phyloP scores from a whole-genome alignment of 2,329 filamentous ascomycete genomes.

The Chrysoporthe deuterocubensis region DNA sequence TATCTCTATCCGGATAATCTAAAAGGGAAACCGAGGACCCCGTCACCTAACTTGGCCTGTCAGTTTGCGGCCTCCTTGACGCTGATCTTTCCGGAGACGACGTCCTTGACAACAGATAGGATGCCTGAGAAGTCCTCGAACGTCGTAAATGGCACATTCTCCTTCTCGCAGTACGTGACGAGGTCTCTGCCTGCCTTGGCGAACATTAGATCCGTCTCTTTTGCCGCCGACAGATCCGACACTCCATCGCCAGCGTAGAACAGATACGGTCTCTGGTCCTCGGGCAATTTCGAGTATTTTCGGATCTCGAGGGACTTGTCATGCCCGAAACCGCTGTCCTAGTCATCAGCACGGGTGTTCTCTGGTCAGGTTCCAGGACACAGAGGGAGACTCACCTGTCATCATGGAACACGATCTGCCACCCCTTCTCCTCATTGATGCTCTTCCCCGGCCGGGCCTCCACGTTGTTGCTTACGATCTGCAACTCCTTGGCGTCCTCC shows the following conservation, averaged over 20 bases:
- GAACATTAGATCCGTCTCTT: slow-evolving; percentile 91
- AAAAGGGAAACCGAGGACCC: not conserved
- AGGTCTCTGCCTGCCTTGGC: slow-evolving; percentile 91
- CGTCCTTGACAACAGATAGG: slow-evolving; percentile 73
- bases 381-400: slow-evolving; percentile 62
- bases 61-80: slow-evolving; percentile 69
- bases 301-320: slow-evolving; percentile 94
- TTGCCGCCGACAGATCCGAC: slow-evolving; percentile 87
- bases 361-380: not conserved
- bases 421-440: slow-evolving; percentile 80
- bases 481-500: slow-evolving; percentile 74
- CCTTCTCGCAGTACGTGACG: slow-evolving; percentile 81
- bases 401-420: slow-evolving; percentile 88
- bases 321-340: slow-evolving; percentile 78
- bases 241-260: slow-evolving; percentile 97
- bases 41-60: slow-evolving; percentile 15
- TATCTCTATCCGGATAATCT: slow-evolving; percentile 5
- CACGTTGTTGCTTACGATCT: slow-evolving; percentile 90
- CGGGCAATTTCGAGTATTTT: slow-evolving; percentile 77
- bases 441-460: slow-evolving; percentile 64
- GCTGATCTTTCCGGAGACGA: slow-evolving; percentile 72
- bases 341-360: not conserved
- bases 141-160: slow-evolving; percentile 84
- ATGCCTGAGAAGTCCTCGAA: slow-evolving; percentile 87
- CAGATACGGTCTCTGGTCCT: slow-evolving; percentile 73